Percentiles rank a stretch among this genome's conserved stretches.
These are phyloP conservation scores for Aaosphaeria arxii DNA, from an alignment of 2,329 filamentous ascomycete species.

Conservation along the genomic window DNA sequence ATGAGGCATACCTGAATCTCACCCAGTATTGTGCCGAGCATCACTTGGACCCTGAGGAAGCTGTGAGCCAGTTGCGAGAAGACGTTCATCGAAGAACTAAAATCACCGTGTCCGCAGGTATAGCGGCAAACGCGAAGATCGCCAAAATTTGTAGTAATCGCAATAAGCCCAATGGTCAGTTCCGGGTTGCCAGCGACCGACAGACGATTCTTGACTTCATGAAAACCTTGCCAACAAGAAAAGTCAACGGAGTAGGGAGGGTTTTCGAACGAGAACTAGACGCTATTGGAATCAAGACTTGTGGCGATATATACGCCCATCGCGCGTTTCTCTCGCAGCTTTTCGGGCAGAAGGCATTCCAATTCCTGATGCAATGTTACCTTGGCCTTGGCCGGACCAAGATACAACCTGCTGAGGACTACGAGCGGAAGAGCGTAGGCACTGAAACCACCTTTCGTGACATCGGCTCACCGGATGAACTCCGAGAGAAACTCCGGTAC, in stretches of 20 bases:
- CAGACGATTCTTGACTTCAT: constrained; percentile 80
- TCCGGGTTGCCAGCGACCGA: constrained; percentile 68
- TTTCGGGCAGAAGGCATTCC: constrained; percentile 88
- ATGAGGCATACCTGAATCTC: constrained; percentile 95
- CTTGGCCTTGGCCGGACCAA: constrained; percentile 82
- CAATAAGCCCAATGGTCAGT: constrained; percentile 97
- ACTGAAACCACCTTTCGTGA: constrained; percentile 91
- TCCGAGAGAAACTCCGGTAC: constrained; percentile 74
- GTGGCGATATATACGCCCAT: constrained; percentile 79
- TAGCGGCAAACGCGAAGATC: constrained; percentile 87
- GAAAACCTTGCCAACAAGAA: constrained; percentile 76
- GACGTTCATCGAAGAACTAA: constrained; percentile 74
- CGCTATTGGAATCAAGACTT: constrained; percentile 82
- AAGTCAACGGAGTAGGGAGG: constrained; percentile 92
- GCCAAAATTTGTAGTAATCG: constrained; percentile 95
- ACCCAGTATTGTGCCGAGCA: constrained; percentile 76
- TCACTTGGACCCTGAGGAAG: constrained; percentile 66
- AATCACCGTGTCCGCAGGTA: constrained; percentile 90
- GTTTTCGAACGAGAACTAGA: constrained; percentile 89
- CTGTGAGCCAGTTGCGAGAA: constrained; percentile 71
- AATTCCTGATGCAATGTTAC: constrained; percentile 80
- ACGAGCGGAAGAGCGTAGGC: constrained; percentile 89
- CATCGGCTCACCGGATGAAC: constrained; percentile 63
- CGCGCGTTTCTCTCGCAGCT: constrained; percentile 71
- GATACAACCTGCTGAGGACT: constrained; percentile 82